Evolutionary conservation across 129 eudicot genomes (phyloP), one percentile per base, ranked within the genome.

Genomic region (Tagetes erecta): DNA sequence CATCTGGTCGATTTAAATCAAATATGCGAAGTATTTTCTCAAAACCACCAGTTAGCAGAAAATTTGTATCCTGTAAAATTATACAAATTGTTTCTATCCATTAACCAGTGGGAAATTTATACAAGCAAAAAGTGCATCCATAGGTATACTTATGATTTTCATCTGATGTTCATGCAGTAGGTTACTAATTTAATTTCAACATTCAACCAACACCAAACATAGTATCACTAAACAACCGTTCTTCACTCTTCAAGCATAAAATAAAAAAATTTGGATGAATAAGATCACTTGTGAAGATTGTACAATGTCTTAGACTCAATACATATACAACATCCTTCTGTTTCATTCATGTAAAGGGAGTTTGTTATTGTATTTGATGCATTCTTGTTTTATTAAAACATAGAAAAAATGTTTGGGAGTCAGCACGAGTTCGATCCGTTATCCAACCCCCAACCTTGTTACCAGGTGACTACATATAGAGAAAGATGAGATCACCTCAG

Each of bases 1-100:
- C 96, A 73, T 89, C 96, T 1, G 84, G 89, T 34, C 84, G 75
- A 77, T 89, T 86, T 55, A 89, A 70, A 80, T 89, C 96, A 82
- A 73, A 89, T 35, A 89, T 82, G 14, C 91, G 91, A 55, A 89
- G 83, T 6, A 86, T 64, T 76, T 89, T 89, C 78, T 89, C 96
- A 60, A 86, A 75, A 40, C 96, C 96, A 41, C 96, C 96, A 39
- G 96, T 89, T 14, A 89, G 81, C 67, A 89, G 77, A 71, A 72
- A 52, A 65, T 78, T 79, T 10, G 86, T 84, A 79, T 86, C 89
- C 96, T 89, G 81, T 57, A 70, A 11, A 8, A 55, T 80, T n/a
- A 37, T 42, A 38, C 60, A 73, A 45, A 37, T 3, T 36, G 12
- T 11, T n/a, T 73, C 62, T 47, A 72, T 42, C 8, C 12, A 51